These are phyloP conservation scores for Phialemonium atrogriseum DNA, from an alignment of 2,329 filamentous ascomycete species.

Conservation along the genomic window DNA sequence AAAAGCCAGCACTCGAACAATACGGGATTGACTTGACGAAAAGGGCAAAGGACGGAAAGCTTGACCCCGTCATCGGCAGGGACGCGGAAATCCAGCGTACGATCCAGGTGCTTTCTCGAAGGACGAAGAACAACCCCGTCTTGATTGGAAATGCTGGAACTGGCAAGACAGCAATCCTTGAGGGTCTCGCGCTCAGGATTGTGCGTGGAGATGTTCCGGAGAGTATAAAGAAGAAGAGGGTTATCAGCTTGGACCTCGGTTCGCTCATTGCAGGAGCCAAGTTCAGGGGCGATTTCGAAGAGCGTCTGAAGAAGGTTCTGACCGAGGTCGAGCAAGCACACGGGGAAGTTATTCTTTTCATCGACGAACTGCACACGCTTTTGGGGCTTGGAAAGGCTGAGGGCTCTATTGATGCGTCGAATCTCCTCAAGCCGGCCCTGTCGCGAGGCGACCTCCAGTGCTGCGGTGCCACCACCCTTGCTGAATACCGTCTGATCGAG, in stretches of 20 bases:
- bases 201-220: constrained; percentile 90
- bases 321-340: constrained; percentile 86
- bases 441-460: constrained; percentile 89
- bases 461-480: constrained; percentile 87
- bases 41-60: constrained; percentile 75
- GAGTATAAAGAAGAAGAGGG: constrained; percentile 88
- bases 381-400: constrained; percentile 91
- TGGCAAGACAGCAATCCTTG: constrained; percentile 88
- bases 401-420: constrained; percentile 93
- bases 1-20: constrained; percentile 85
- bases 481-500: constrained; percentile 88
- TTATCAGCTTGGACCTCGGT: constrained; percentile 81
- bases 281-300: constrained; percentile 93
- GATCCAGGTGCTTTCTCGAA: constrained; percentile 83
- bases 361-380: constrained; percentile 88
- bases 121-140: constrained; percentile 94
- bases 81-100: constrained; percentile 88
- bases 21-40: constrained; percentile 87
- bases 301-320: constrained; percentile 81
- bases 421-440: constrained; percentile 87
- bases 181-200: constrained; percentile 84
- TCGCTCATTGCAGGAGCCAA: constrained; percentile 93
- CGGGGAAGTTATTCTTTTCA: constrained; percentile 86
- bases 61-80: constrained; percentile 92
- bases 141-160: constrained; percentile 88